phyloP scores from a whole-genome alignment of 73 alveolate species.

The Stentor coeruleus region DNA sequence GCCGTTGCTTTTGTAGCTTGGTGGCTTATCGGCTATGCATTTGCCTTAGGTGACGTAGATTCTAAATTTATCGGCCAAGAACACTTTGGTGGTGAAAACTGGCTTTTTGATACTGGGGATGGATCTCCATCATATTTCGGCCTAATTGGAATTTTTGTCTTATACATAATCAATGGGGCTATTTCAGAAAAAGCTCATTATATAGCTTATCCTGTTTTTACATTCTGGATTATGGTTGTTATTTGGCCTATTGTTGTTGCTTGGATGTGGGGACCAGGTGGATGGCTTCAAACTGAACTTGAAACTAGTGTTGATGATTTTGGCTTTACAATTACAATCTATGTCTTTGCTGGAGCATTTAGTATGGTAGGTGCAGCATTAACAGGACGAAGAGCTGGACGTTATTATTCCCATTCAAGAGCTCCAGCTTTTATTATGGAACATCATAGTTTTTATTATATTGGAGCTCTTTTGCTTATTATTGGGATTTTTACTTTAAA shows the following conservation, averaged over 20 bases:
- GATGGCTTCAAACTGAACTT: conserved; percentile 20
- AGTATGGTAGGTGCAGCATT: neutral
- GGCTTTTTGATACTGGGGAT: neutral
- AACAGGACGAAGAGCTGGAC: neutral
- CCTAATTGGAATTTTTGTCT: conserved; percentile 1
- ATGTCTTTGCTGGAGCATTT: conserved; percentile 4
- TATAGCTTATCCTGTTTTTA: neutral
- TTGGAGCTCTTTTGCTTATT: neutral
- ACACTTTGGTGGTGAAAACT: conserved; percentile 19
- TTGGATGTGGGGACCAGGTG: conserved; percentile 12
- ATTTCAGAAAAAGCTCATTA: neutral
- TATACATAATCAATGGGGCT: conserved; percentile 9
- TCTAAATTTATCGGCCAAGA: neutral
- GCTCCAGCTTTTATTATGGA: neutral
- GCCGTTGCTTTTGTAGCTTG: neutral
- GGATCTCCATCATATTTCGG: conserved; percentile 5
- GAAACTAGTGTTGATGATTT: neutral
- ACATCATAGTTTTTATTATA: neutral
- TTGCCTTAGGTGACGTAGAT: conserved; percentile 21
- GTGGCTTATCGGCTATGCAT: conserved; percentile 20
- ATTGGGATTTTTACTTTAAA: neutral
- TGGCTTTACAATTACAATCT: neutral
- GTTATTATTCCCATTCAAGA: neutral
- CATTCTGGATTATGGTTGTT: neutral
- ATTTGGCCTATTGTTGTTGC: conserved; percentile 24